A percentile compares a stretch with the other conserved stretches of the same genome.
Evolutionary conservation across 352 stramenopile species (phyloP).

Genomic region (Globisporangium rhizosaccharum): DNA sequence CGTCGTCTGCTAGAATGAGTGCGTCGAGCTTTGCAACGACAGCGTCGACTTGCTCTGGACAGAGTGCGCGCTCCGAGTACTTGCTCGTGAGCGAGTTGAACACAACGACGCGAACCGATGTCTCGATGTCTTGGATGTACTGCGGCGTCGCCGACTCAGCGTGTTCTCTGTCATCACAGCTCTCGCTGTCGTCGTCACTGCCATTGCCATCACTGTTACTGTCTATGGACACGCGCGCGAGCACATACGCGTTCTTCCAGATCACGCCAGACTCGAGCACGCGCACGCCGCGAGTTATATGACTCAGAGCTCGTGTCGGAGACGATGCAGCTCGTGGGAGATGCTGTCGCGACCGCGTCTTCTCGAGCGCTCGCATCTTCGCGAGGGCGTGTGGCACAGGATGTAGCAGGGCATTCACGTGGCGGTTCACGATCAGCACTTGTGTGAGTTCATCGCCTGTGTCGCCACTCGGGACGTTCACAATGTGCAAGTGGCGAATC

Average conservation of each 20-base stretch:
- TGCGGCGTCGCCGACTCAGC: neutral
- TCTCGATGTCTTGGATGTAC: constrained; percentile 11
- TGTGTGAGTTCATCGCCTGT: constrained; percentile 8
- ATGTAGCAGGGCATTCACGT: constrained; percentile 23
- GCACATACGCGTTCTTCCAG: constrained; percentile 47
- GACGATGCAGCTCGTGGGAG: constrained; percentile 10
- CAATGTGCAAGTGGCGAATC: constrained; percentile 36
- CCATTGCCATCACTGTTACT: constrained; percentile 5
- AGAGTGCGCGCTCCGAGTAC: constrained; percentile 10
- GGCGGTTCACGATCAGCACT: constrained; percentile 32
- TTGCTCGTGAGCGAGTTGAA: constrained; percentile 12
- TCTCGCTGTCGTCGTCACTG: neutral
- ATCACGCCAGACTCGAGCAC: constrained; percentile 49
- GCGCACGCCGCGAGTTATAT: neutral
- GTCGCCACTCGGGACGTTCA: constrained; percentile 21
- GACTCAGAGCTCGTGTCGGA: constrained; percentile 11
- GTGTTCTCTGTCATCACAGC: neutral
- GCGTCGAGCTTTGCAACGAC: constrained; percentile 2
- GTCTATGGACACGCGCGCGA: constrained; percentile 29
- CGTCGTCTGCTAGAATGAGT: neutral
- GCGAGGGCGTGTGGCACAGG: neutral
- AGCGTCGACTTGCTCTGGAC: constrained; percentile 5
- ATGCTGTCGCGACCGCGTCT: constrained; percentile 17
- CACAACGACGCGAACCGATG: neutral
- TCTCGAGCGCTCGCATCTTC: neutral